phyloP scores from a whole-genome alignment of 768 basidiomycete species.

The Suillus discolor region DNA sequence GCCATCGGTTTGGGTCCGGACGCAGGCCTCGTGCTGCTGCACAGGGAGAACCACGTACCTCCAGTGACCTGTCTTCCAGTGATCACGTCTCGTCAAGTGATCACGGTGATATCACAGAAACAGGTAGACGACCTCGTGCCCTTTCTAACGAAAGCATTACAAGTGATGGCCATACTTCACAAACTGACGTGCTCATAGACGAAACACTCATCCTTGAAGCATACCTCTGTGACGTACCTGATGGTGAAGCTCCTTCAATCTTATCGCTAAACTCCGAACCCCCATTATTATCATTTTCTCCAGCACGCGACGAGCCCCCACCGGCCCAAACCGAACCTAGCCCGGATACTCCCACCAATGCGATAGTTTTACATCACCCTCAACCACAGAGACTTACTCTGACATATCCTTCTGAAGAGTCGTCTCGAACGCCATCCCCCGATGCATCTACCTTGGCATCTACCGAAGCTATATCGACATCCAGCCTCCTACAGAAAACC shows the following conservation, averaged over 20 bases:
- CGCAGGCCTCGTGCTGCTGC: conserved; percentile 32
- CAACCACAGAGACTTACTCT: conserved; percentile 56
- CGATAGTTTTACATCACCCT: conserved; percentile 61
- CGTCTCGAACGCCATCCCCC: conserved; percentile 66
- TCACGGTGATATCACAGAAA: conserved; percentile 53
- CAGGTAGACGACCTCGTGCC: conserved; percentile 36
- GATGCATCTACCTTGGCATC: conserved; percentile 34
- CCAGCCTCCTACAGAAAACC: conserved; percentile 25
- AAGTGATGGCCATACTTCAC: conserved; percentile 43
- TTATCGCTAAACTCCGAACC: conserved; percentile 21
- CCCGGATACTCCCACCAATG: conserved; percentile 37
- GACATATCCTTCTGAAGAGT: conserved; percentile 32
- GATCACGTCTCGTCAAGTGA: conserved; percentile 48
- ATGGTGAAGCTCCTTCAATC: conserved; percentile 31
- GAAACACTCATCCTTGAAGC: conserved; percentile 85
- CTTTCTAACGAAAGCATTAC: conserved; percentile 39
- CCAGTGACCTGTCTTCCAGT: conserved; percentile 67
- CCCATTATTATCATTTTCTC: conserved; percentile 27
- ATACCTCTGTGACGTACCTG: conserved; percentile 65
- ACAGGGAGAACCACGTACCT: conserved; percentile 52
- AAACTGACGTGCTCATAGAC: conserved; percentile 80
- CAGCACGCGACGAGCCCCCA: conserved; percentile 20
- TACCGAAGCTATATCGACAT: conserved; percentile 29
- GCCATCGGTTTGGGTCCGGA: conserved; percentile 74
- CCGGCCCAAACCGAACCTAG: conserved; percentile 25